Conservation (phyloP, 148 eudicot species). For the Silene latifolia region DNA sequence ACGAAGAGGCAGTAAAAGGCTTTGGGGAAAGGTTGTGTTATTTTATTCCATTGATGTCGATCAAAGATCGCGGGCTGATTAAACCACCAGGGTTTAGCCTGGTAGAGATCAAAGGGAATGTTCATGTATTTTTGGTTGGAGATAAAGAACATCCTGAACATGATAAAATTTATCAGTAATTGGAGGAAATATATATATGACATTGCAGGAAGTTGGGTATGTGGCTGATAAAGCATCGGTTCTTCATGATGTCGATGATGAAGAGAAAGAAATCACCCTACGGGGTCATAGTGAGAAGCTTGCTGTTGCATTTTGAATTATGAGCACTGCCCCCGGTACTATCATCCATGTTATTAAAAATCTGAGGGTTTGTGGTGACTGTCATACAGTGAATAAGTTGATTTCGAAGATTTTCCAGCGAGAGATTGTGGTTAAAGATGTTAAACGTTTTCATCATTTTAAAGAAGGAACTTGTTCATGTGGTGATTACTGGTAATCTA, state of each 20-base stretch:
- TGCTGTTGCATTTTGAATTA: constrained; percentile 55
- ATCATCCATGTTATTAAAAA: constrained; percentile 58
- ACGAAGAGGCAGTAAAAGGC: too few relatives aligned
- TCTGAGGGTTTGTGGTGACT: constrained; percentile 63
- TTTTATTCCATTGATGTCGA: too few relatives aligned
- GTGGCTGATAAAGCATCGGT: constrained; percentile 56
- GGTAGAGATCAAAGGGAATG: constrained; percentile 51
- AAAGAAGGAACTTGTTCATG: constrained; percentile 62
- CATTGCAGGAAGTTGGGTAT: constrained; percentile 61
- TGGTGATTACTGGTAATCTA: constrained; percentile 58
- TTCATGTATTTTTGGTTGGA: constrained; percentile 64
- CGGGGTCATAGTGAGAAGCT: constrained; percentile 66
- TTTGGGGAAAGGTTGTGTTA: too few relatives aligned
- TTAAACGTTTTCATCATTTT: constrained; percentile 66
- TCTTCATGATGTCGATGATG: constrained; percentile 71
- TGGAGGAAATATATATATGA: constrained; percentile 41
- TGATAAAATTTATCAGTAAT: constrained; percentile 41
- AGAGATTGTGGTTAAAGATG: constrained; percentile 67
- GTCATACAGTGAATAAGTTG: constrained; percentile 62
- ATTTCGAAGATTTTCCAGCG: constrained; percentile 48
- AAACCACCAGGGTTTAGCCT: constrained; percentile 69
- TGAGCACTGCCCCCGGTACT: constrained; percentile 53
- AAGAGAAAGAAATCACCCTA: constrained; percentile 61
- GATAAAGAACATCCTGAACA: constrained; percentile 63
- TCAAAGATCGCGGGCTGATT: constrained; percentile 44